Base-by-base conservation (phyloP, 176 grass and related monocot genomes). In the Musa troglodytarum region DNA sequence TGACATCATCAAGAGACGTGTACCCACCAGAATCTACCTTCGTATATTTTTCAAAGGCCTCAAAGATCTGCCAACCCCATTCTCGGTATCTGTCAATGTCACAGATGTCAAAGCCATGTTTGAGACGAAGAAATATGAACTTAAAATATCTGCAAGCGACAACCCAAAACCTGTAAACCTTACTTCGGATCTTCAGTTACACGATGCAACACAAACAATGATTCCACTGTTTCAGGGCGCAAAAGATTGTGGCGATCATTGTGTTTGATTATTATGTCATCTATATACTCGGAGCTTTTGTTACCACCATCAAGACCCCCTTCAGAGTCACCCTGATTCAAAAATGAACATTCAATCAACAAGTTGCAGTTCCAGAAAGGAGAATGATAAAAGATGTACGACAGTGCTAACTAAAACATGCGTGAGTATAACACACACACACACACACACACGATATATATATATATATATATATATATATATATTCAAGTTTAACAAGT, bases 51-150 rank as follows among this genome's bases (percentile, higher is more conserved):
- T 98, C 90, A 84, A 93, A 98, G 79, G 95, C 88, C 80, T 91
- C 65, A 76, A 98, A 98, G 59, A 98, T 98, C 54, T 89, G 90
- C 95, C 95, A 98, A 77, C 95, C 95, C 95, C 95, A 98, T 74
- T 91, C 88, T 64, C 95, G 89, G 65, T 98, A 98, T 83, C 95
- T 98, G 86, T 81, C 19, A 17, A 80, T 11, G 66, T 58, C 57
- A 50, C n/a, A 65, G 10, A 77, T 53, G 58, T 56, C 10, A 74
- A 23, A 74, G 28, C 24, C 53, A 9, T 15, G 52, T 14, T 74
- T 54, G 16, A 9, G 2, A 26, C 43, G 77, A 70, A 87, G 57
- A 12, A 71, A n/a, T 63, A 56, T 71, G 49, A 52, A 77, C 52
- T 11, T 13, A 58, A 75, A 76, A 69, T 10, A 82, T 16, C 34